Base-by-base conservation (phyloP, 139 green algal genomes). In the Desmodesmus armatus region DNA sequence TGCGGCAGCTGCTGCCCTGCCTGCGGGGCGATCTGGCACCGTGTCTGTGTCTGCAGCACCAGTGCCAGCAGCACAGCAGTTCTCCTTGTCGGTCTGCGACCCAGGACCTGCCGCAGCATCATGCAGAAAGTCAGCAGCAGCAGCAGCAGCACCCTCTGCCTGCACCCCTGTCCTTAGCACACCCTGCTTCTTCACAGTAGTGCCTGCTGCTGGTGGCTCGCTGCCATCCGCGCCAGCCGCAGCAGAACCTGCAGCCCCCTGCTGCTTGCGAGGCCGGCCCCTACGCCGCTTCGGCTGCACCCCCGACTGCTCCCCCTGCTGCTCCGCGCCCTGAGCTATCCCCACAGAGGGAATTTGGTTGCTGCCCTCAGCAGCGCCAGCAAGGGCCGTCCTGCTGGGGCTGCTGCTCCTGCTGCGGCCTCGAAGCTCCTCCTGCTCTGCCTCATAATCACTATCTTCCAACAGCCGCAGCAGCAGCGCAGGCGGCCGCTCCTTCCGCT, bases 381-480 rank as follows among this genome's bases (percentile, higher is more conserved):
- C 3, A 5, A 27, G 55, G 15, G 55, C 55, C 33, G 55, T 19
- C 55, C 33, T 33, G 58, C 23, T 11, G 58, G n/a, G 29, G n/a
- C 13, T 41, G n/a, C 63, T 72, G 63, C 63, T 72, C 31, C 29
- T 72, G 63, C 63, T 72, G 63, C 23, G 7, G 1, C 27, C 31
- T 41, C 11, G 40, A 33, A 3, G 29, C 6, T 43, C 15, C 29
- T 27, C 60, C 33, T 13, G 29, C 47, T 82, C 75, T 7, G 70
- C 35, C 5, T 82, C 75, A n/a, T 53, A 82, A 53, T 82, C 75
- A n/a, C 75, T 82, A 35, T 82, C 75, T 5, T 82, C 75, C 23
- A 82, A 51, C 44, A 82, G 53, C 29, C 35, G 35, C 25, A 29
- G 60, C 25, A 29, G 60, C 25, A 69, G 60, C 47, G n/a, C 11